Evolutionary conservation across 495 filamentous ascomycete species (phyloP), one percentile per base, ranked within the genome.

Genomic region (Sordaria brevicollis): DNA sequence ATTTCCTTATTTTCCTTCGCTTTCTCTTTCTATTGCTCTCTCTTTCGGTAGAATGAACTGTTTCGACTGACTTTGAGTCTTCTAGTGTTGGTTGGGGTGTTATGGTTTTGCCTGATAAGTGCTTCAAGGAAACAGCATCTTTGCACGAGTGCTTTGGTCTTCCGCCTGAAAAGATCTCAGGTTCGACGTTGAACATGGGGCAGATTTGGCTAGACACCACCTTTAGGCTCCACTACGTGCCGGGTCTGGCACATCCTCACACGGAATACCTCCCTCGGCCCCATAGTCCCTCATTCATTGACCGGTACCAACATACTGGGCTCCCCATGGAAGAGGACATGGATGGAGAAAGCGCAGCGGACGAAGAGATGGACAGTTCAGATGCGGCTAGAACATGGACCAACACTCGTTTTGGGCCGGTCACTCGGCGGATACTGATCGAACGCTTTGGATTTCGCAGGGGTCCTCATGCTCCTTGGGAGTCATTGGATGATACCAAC

Each of bases 41-140:
- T 29, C 35, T 57, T 17, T 37, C 13, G 3, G 33, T 19, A 35
- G 5, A n/a, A 9, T 65, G 37, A 35, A 34, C 43, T 62, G 49
- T 62, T 10, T 54, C 39, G 31, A 67, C 70, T 76, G 34, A 73
- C 66, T 62, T 17, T 6, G 25, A 25, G 35, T 34, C 9, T 71
- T 36, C 21, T 69, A 75, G 66, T 43, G 76, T 72, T 43, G 83
- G 81, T 2, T 87, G 85, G 85, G 81, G 83, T 19, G 79, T 86
- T 17, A 69, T 86, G 25, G 75, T 81, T 15, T 76, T 87, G 7
- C 79, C 81, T 2, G 75, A 80, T 38, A 79, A 74, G 35, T 79
- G 74, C 67, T 85, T 85, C 72, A 75, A 79, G 62, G 74, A 76
- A 8, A 77, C 77, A 15, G 73, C 72, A 4, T 70, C 72, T 25